Evolutionary conservation across 441 rosid species (phyloP).

Genomic region (Populus hybrid): DNA sequence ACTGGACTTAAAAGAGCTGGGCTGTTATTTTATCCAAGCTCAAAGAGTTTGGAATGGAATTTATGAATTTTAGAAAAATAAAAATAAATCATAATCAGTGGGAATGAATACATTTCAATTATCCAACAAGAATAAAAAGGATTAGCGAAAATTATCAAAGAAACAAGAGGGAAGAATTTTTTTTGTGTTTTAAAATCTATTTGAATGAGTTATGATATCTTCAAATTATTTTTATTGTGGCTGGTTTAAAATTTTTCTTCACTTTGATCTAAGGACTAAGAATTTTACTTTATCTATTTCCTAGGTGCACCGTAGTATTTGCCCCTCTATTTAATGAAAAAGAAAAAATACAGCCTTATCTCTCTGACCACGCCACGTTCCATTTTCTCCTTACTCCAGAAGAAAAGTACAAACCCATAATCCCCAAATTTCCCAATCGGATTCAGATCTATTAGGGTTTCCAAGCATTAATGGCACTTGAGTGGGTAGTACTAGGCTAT

Average conservation of each 20-base stretch:
- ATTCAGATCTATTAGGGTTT: conserved; percentile 21
- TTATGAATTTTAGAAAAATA: too few species aligned
- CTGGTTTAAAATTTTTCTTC: neutral
- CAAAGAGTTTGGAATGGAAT: too few species aligned
- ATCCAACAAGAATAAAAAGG: neutral
- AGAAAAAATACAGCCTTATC: neutral
- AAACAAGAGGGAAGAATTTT: neutral
- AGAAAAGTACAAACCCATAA: neutral
- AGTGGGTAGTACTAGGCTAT: conserved; percentile 91
- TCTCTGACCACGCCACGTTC: neutral
- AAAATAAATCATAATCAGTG: neutral
- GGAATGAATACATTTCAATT: neutral
- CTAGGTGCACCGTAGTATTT: neutral
- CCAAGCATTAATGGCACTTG: conserved; percentile 58
- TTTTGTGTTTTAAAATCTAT: neutral
- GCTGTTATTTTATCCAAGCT: too few species aligned
- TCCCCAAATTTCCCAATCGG: neutral
- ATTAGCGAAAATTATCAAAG: too few species aligned
- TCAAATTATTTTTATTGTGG: neutral
- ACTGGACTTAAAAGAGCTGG: too few species aligned
- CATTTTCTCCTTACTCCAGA: conserved; percentile 10
- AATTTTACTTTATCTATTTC: too few species aligned
- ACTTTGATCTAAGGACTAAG: neutral
- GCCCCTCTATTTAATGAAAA: neutral
- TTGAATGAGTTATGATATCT: neutral